A percentile compares a stretch with the other conserved stretches of the same genome.
Conservation (phyloP, 176 grass and related monocot genomes). For the Oryza officinalis region DNA sequence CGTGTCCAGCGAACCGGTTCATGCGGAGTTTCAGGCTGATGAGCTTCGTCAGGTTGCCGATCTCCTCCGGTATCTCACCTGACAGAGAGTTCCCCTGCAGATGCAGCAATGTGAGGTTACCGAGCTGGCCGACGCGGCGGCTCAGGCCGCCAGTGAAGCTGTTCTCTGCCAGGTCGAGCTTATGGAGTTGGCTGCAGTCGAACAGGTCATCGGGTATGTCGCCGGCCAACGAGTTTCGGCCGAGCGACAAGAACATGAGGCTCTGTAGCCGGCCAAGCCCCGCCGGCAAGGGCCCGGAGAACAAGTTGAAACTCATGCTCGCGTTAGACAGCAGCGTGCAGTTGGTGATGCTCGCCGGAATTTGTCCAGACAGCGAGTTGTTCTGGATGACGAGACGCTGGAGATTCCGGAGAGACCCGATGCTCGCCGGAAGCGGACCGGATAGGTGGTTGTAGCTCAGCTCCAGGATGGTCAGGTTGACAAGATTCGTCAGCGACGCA, state of each 20-base stretch:
- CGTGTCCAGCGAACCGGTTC: slow-evolving; percentile 52
- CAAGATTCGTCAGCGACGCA: slow-evolving; percentile 54
- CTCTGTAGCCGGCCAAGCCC: slow-evolving; percentile 54
- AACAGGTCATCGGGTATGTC: slow-evolving; percentile 72
- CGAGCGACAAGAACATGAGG: slow-evolving; percentile 49
- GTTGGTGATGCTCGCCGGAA: slow-evolving; percentile 74
- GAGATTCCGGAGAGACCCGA: slow-evolving; percentile 58
- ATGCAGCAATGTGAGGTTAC: slow-evolving; percentile 43
- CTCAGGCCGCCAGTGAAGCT: slow-evolving; percentile 59
- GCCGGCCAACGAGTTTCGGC: slow-evolving; percentile 33
- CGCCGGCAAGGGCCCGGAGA: slow-evolving; percentile 53
- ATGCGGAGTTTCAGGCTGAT: slow-evolving; percentile 18
- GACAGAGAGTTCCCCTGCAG: slow-evolving; percentile 61
- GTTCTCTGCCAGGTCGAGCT: slow-evolving; percentile 39
- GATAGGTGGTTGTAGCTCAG: slow-evolving; percentile 60
- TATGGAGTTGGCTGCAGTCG: slow-evolving; percentile 52
- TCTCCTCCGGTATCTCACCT: slow-evolving; percentile 62
- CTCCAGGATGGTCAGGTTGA: slow-evolving; percentile 56
- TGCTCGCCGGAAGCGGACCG: slow-evolving; percentile 55
- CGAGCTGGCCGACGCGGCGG: slow-evolving; percentile 41
- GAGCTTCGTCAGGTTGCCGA: slow-evolving; percentile 67
- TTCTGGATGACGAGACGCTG: slow-evolving; percentile 9
- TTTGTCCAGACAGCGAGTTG: slow-evolving; percentile 55
- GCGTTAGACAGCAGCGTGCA: slow-evolving; percentile 62
- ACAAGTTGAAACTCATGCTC: slow-evolving; percentile 55